Conservation (phyloP, 495 filamentous ascomycete genomes). For the Echria macrotheca region DNA sequence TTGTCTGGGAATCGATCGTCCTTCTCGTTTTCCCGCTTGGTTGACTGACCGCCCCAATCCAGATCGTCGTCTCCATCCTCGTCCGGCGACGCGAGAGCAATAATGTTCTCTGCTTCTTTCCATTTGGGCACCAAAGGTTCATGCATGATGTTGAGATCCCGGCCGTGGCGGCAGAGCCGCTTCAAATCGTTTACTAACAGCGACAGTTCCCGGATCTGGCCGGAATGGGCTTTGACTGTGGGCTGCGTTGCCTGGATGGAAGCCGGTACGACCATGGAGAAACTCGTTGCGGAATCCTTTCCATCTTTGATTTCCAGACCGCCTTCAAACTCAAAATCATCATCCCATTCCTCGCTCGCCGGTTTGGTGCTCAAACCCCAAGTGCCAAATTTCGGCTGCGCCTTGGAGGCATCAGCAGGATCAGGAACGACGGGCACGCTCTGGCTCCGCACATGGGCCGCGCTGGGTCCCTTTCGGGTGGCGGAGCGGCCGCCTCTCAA, state of each 20-base stretch:
- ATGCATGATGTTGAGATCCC: slow-evolving; percentile 57
- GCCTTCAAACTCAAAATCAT: slow-evolving; percentile 74
- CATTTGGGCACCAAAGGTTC: slow-evolving; percentile 62
- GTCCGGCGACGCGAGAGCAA: slow-evolving; percentile 76
- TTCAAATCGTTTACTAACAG: slow-evolving; percentile 61
- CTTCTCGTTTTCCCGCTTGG: slow-evolving; percentile 26
- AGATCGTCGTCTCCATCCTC: slow-evolving; percentile 52
- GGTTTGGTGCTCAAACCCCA: slow-evolving; percentile 83
- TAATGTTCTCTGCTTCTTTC: slow-evolving; percentile 84
- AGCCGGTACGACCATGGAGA: slow-evolving; percentile 68
- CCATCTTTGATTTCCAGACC: slow-evolving; percentile 30
- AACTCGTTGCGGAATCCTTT: slow-evolving; percentile 40
- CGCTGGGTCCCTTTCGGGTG: slow-evolving; percentile 69
- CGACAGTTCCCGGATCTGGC: slow-evolving; percentile 79
- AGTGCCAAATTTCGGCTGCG: slow-evolving; percentile 75
- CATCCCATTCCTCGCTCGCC: slow-evolving; percentile 79
- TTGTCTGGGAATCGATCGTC: slow-evolving; percentile 59
- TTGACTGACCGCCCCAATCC: slow-evolving; percentile 20
- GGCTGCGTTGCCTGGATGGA: slow-evolving; percentile 82
- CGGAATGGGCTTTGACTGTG: slow-evolving; percentile 78
- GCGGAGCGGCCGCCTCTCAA: slow-evolving; percentile 65
- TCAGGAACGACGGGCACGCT: slow-evolving; percentile 88
- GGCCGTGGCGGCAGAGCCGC: slow-evolving; percentile 71
- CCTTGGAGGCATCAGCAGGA: slow-evolving; percentile 46
- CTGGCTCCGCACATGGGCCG: slow-evolving; percentile 82